These are phyloP conservation scores for Fusarium gaditjirri DNA, from an alignment of 2,329 filamentous ascomycete genomes.

Conservation along the genomic window DNA sequence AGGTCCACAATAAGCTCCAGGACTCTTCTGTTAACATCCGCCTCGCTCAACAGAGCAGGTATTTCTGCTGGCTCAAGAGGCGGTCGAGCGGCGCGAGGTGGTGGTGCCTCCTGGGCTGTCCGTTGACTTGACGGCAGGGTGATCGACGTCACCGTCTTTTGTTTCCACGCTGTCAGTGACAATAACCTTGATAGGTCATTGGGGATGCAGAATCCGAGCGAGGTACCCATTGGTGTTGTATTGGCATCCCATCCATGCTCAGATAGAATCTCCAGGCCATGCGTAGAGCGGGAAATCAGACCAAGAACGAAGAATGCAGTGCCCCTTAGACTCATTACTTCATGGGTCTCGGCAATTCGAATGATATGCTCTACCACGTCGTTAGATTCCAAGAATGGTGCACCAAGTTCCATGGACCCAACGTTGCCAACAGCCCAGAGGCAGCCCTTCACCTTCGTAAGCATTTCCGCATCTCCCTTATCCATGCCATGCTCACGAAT, in stretches of 20 bases:
- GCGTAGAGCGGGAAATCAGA: slow-evolving; percentile 88
- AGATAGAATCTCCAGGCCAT: slow-evolving; percentile 90
- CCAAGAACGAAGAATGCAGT: slow-evolving; percentile 97
- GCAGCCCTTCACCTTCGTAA: slow-evolving; percentile 95
- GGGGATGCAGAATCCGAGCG: slow-evolving; percentile 88
- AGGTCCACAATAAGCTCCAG: slow-evolving; percentile 87
- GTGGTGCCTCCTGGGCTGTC: slow-evolving; percentile 60
- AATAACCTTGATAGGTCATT: slow-evolving; percentile 81
- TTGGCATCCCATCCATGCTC: slow-evolving; percentile 95
- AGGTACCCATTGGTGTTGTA: slow-evolving; percentile 82
- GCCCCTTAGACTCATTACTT: slow-evolving; percentile 91
- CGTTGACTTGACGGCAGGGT: slow-evolving; percentile 62
- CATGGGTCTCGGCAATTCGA: slow-evolving; percentile 85
- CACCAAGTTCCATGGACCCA: slow-evolving; percentile 96
- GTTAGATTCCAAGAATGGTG: slow-evolving; percentile 89
- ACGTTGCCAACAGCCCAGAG: slow-evolving; percentile 98
- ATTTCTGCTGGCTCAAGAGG: slow-evolving; percentile 56
- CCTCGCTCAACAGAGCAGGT: slow-evolving; percentile 63
- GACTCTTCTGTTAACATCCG: slow-evolving; percentile 79
- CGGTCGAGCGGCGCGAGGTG: slow-evolving; percentile 54
- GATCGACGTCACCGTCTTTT: slow-evolving; percentile 60
- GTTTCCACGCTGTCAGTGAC: slow-evolving; percentile 71
- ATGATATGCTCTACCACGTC: slow-evolving; percentile 91
- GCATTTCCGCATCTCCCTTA: slow-evolving; percentile 82
- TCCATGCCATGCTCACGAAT: slow-evolving; percentile 90